Evolutionary conservation across 2,329 filamentous ascomycete genomes (phyloP).

Genomic region (Xylaria arbuscula): DNA sequence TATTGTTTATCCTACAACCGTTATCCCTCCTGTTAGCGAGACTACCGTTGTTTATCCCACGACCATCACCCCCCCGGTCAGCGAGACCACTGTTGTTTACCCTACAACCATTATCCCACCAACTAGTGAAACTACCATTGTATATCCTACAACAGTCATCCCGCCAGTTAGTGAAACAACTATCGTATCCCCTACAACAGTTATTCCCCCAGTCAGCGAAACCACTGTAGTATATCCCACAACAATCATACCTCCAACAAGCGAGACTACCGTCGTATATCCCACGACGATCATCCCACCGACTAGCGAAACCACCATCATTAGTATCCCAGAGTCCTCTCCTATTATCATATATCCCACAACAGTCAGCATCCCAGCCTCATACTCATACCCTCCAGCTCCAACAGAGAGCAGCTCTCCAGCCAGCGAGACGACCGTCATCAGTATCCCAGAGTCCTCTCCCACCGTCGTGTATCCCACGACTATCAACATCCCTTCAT

Average conservation of each 20-base stretch:
- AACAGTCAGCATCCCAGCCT: constrained; percentile 1
- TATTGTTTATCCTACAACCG: background rate
- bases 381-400: constrained; percentile 6
- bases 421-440: constrained; percentile 47
- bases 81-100: background rate
- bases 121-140: background rate
- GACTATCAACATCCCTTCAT: constrained; percentile 14
- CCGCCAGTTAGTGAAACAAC: constrained; percentile 16
- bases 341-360: constrained; percentile 1
- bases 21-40: background rate
- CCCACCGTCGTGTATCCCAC: constrained; percentile 10
- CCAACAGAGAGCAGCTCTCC: constrained; percentile 14
- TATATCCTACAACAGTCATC: constrained; percentile 19
- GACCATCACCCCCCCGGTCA: constrained; percentile 20
- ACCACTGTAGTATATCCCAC: background rate
- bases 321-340: background rate
- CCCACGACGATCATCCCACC: background rate
- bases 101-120: constrained; percentile 6
- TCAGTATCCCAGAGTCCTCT: constrained; percentile 41
- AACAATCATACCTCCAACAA: background rate
- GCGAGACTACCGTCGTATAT: background rate
- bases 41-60: constrained; percentile 42
- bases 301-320: background rate
- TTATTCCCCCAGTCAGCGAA: constrained; percentile 1
- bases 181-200: constrained; percentile 18